phyloP scores from a whole-genome alignment of 345 rosid species.

The Acer saccharum region DNA sequence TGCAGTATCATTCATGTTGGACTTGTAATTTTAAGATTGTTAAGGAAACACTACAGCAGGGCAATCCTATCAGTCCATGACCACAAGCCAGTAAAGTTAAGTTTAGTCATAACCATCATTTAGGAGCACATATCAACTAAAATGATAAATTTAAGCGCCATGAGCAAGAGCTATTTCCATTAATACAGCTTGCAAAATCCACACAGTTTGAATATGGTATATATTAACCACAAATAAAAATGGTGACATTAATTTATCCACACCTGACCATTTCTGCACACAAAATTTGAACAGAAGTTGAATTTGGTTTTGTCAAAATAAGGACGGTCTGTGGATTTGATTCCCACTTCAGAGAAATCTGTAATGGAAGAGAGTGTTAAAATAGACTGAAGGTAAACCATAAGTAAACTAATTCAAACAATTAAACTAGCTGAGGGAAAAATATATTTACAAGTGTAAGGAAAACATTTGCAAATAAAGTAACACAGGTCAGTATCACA shows the following conservation, averaged over 20 bases:
- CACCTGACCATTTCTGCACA: slow-evolving; percentile 93
- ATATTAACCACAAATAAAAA: slow-evolving; percentile 7
- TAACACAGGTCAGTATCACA: background rate
- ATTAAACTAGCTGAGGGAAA: background rate
- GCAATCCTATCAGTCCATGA: background rate
- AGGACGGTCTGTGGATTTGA: slow-evolving; percentile 86
- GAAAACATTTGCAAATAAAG: background rate
- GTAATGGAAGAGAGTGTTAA: slow-evolving; percentile 36
- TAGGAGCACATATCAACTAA: slow-evolving; percentile 8
- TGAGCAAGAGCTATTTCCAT: background rate
- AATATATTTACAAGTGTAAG: background rate
- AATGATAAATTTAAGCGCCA: background rate
- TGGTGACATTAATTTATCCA: slow-evolving; percentile 22
- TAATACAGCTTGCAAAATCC: background rate
- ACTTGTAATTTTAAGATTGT: background rate
- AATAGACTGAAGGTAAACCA: slow-evolving; percentile 25
- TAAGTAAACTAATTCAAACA: slow-evolving; percentile 7
- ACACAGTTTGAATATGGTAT: slow-evolving; percentile 1
- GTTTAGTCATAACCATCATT: background rate
- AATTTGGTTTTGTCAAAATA: slow-evolving; percentile 89
- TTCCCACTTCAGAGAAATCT: slow-evolving; percentile 98
- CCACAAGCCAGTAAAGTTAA: background rate
- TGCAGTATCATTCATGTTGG: background rate
- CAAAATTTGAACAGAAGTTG: slow-evolving; percentile 70
- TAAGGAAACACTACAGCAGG: background rate